These are phyloP conservation scores for Crithidia fasciculata DNA, from an alignment of 208 protist genomes.

Conservation along the genomic window DNA sequence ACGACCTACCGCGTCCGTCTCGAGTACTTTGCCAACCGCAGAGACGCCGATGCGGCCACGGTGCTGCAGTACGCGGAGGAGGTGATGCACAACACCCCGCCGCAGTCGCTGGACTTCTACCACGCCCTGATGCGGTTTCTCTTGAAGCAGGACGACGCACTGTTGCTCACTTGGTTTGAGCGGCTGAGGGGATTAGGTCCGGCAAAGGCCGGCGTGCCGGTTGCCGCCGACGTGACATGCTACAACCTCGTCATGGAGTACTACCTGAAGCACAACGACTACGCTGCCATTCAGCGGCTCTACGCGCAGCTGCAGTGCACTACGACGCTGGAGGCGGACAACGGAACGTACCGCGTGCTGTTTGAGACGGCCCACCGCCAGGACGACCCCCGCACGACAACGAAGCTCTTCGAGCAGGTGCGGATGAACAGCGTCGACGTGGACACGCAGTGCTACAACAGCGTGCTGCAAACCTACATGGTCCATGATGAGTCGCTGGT, in stretches of 20 bases:
- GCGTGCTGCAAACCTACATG: slow-evolving; percentile 72
- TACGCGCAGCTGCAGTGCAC: slow-evolving; percentile 70
- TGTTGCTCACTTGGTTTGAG: slow-evolving; percentile 64
- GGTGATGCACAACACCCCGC: slow-evolving; percentile 11
- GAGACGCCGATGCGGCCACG: slow-evolving; percentile 40
- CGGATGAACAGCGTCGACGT: slow-evolving; percentile 66
- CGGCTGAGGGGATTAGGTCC: slow-evolving; percentile 16
- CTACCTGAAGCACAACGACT: slow-evolving; percentile 45
- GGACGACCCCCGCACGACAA: slow-evolving; percentile 39
- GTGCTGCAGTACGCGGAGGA: slow-evolving; percentile 30
- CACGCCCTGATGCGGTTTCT: slow-evolving; percentile 64
- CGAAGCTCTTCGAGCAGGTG: slow-evolving; percentile 77
- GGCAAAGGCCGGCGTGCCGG: neutral
- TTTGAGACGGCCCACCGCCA: slow-evolving; percentile 55
- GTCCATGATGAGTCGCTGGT: slow-evolving; percentile 52
- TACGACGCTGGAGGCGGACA: slow-evolving; percentile 56
- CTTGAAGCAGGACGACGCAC: slow-evolving; percentile 41
- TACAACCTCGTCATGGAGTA: slow-evolving; percentile 73
- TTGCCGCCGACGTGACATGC: slow-evolving; percentile 47
- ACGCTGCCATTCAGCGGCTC: slow-evolving; percentile 53
- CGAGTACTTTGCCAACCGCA: slow-evolving; percentile 34
- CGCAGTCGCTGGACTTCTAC: slow-evolving; percentile 47
- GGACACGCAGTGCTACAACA: slow-evolving; percentile 79
- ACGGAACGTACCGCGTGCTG: slow-evolving; percentile 66
- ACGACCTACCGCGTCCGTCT: slow-evolving; percentile 81